phyloP scores from a whole-genome alignment of 164 flowering plant genomes.

The Berberis vulgaris region DNA sequence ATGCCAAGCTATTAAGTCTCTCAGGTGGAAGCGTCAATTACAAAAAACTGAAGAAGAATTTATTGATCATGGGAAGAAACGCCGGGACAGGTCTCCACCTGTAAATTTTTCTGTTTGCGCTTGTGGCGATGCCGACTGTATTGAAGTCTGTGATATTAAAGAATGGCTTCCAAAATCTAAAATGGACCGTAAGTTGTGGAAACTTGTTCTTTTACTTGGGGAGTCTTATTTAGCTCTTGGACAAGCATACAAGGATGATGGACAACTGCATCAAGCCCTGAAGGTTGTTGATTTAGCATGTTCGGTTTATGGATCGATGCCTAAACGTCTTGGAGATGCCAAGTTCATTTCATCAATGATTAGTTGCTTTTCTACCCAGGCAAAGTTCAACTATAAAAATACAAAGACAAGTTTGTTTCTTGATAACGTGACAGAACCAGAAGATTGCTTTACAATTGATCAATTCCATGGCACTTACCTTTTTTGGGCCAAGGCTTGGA shows the following conservation, averaged over 20 bases:
- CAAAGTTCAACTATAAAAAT: slow-evolving; percentile 10
- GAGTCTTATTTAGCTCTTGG: slow-evolving; percentile 98
- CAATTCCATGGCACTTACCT: slow-evolving; percentile 42
- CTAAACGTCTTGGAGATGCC: slow-evolving; percentile 62
- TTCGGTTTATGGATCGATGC: slow-evolving; percentile 95
- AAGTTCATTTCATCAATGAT: slow-evolving; percentile 70
- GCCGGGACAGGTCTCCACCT: slow-evolving; percentile 27
- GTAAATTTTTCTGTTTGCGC: slow-evolving; percentile 54
- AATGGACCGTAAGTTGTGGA: slow-evolving; percentile 85
- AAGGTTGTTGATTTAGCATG: slow-evolving; percentile 80
- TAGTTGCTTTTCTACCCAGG: slow-evolving; percentile 16
- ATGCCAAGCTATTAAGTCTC: slow-evolving; percentile 93
- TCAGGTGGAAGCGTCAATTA: slow-evolving; percentile 80
- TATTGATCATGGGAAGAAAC: slow-evolving; percentile 22
- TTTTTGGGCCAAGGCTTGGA: slow-evolving; percentile 94
- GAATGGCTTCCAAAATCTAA: slow-evolving; percentile 91
- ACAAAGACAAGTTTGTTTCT: slow-evolving; percentile 17
- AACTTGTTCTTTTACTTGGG: slow-evolving; percentile 90
- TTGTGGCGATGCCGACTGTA: slow-evolving; percentile 94
- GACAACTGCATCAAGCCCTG: slow-evolving; percentile 67
- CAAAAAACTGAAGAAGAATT: slow-evolving; percentile 40
- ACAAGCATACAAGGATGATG: slow-evolving; percentile 77
- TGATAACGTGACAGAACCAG: slow-evolving; percentile 4
- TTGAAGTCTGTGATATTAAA: slow-evolving; percentile 91
- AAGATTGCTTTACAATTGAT: slow-evolving; percentile 19